A percentile compares a stretch with the other conserved stretches of the same genome.
Evolutionary conservation across 176 grass and related monocot genomes (phyloP).

Genomic region (Cenchrus fungigraminus): DNA sequence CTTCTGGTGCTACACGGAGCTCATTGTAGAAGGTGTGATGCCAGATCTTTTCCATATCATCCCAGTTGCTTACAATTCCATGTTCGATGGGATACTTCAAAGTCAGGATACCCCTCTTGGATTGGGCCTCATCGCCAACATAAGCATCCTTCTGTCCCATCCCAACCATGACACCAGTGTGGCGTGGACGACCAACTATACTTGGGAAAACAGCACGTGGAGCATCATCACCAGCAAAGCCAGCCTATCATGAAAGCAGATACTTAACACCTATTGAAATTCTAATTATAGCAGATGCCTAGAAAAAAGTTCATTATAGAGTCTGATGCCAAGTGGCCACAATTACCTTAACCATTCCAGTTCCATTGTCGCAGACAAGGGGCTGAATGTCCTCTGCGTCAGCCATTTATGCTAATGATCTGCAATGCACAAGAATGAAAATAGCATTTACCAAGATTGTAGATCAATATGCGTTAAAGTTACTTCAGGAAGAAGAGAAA

Average conservation of each 20-base stretch:
- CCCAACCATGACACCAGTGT: slow-evolving; percentile 92
- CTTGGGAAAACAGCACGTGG: slow-evolving; percentile 90
- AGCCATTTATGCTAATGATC: slow-evolving; percentile 58
- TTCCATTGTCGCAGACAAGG: slow-evolving; percentile 95
- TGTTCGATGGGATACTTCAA: slow-evolving; percentile 89
- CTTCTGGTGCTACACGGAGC: slow-evolving; percentile 89
- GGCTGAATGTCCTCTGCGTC: slow-evolving; percentile 84
- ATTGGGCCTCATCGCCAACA: slow-evolving; percentile 87
- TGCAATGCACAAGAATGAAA: slow-evolving; percentile 29
- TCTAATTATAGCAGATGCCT: background rate
- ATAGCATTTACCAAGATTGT: background rate
- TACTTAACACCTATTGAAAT: background rate
- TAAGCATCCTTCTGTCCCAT: slow-evolving; percentile 96
- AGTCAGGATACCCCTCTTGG: slow-evolving; percentile 88
- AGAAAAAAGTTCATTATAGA: background rate
- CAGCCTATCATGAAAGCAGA: slow-evolving; percentile 51
- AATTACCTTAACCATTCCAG: slow-evolving; percentile 91
- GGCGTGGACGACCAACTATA: slow-evolving; percentile 86
- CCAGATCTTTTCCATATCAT: slow-evolving; percentile 97
- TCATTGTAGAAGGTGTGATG: slow-evolving; percentile 93
- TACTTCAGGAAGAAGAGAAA: background rate
- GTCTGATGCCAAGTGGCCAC: background rate
- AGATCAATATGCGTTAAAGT: slow-evolving; percentile 15
- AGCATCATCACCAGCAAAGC: slow-evolving; percentile 89
- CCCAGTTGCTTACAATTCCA: slow-evolving; percentile 92